Conservation (phyloP, 495 filamentous ascomycete species). For the Penicillium manginii region DNA sequence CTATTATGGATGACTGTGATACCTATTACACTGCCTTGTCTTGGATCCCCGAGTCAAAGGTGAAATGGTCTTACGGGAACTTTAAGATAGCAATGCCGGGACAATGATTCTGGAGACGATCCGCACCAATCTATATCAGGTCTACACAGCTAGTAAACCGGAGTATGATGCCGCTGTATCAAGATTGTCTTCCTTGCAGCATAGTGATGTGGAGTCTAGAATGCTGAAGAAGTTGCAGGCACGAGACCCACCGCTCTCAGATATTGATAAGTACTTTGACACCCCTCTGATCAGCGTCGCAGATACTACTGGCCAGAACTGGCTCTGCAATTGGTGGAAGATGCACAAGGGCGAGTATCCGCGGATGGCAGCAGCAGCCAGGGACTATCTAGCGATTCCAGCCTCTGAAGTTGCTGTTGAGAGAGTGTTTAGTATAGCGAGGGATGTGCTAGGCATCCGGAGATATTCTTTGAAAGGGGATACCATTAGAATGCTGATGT, state of each 20-base stretch:
- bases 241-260: slow-evolving; percentile 1
- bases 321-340: slow-evolving; percentile 18
- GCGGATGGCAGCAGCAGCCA: slow-evolving; percentile 14
- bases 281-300: background rate
- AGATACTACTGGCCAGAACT: background rate
- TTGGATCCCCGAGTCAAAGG: slow-evolving; percentile 14
- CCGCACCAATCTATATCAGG: background rate
- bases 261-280: slow-evolving; percentile 17
- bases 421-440: background rate
- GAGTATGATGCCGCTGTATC: background rate
- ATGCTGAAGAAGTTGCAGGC: slow-evolving; percentile 6
- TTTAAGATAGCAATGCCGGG: slow-evolving; percentile 7
- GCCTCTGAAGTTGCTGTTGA: slow-evolving; percentile 9
- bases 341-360: slow-evolving; percentile 10
- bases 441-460: slow-evolving; percentile 13
- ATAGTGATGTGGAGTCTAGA: background rate
- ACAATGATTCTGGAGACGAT: background rate
- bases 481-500: slow-evolving; percentile 15
- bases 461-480: slow-evolving; percentile 15
- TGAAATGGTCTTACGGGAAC: slow-evolving; percentile 8
- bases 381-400: slow-evolving; percentile 16
- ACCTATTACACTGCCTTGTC: slow-evolving; percentile 15
- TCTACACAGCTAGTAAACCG: background rate
- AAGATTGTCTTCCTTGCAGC: background rate
- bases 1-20: slow-evolving; percentile 15